Evolutionary conservation across 257 asterid genomes (phyloP), one percentile per base, ranked within the genome.

Genomic region (Fraxinus excelsior): DNA sequence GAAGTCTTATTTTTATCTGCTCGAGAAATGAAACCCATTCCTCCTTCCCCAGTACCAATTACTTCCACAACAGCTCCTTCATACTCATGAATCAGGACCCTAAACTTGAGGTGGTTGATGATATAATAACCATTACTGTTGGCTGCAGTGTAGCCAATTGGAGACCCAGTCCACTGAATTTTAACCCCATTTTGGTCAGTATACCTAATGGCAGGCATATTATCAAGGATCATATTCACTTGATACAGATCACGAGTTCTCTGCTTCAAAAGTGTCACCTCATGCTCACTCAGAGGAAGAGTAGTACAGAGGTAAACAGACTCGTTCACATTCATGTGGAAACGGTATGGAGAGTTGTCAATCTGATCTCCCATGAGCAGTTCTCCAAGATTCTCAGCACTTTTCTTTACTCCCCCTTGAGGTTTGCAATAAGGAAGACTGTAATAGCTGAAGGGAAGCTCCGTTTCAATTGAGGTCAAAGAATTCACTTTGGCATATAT

Each of bases 351-450:
- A 34, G 88, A 85, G 67, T 85, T 85, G 69, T 82, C 84, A 46
- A 85, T 82, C 73, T 85, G 88, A 75, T 85, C 88, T 28, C 88
- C 88, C 84, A 85, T 79, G 19, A 85, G 84, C 70, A 85, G 73
- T 76, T 82, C 86, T 67, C 88, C 88, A 31, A 85, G 80, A 82
- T 85, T 85, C 79, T 85, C 86, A n/a, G 84, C 88, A 67, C 86
- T 85, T 58, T 80, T 85, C 86, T 85, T 85, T 19, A 85, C 76
- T 76, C 81, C 88, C 32, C 81, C 84, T 34, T 34, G 77, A 71
- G 86, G 88, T 56, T 19, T n/a, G 77, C 88, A 82, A 64, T 82
- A 85, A 14, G 84, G 86, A 74, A 85, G 88, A 77, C 86, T 82
- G 46, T 85, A 85, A 68, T 85, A 85, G 76, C 83, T 76, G 77